Evolutionary conservation across 2,329 filamentous ascomycete genomes (phyloP).

Genomic region (Mariannaea elegans): DNA sequence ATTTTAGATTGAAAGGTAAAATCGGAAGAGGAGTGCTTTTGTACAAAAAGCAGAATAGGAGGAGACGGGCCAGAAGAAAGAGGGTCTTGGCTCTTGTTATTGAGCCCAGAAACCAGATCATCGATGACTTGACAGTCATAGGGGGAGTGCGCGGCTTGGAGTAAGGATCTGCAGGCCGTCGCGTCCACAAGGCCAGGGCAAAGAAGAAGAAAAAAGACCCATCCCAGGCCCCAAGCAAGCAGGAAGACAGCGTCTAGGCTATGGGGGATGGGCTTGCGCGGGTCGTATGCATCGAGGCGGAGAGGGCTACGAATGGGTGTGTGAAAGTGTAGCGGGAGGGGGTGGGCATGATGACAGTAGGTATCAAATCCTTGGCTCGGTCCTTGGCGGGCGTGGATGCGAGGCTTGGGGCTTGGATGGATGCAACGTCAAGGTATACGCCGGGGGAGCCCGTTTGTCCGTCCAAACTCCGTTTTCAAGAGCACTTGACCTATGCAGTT

Average conservation of each 20-base stretch:
- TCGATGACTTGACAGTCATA: slow-evolving; percentile 15
- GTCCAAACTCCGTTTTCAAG: slow-evolving; percentile 24
- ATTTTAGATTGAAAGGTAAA: neutral
- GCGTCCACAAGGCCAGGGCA: slow-evolving; percentile 18
- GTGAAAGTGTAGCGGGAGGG: neutral
- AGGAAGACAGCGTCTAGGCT: slow-evolving; percentile 3
- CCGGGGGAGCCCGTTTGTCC: slow-evolving; percentile 33
- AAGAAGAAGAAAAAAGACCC: neutral
- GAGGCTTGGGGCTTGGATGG: slow-evolving; percentile 5
- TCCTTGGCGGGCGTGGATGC: slow-evolving; percentile 10
- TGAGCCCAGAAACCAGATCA: slow-evolving; percentile 7
- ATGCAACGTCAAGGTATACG: slow-evolving; percentile 35
- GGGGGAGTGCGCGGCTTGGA: slow-evolving; percentile 12
- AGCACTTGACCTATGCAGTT: slow-evolving; percentile 9
- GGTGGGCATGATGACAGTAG: slow-evolving; percentile 6
- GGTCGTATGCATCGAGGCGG: slow-evolving; percentile 23
- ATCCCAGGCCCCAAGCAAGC: neutral
- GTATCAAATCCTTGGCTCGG: slow-evolving; percentile 12
- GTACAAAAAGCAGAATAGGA: neutral
- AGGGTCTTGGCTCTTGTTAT: slow-evolving; percentile 1
- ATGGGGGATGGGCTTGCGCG: slow-evolving; percentile 5
- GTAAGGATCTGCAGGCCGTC: slow-evolving; percentile 18
- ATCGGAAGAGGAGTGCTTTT: neutral
- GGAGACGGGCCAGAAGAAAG: slow-evolving; percentile 11
- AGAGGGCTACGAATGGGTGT: slow-evolving; percentile 5